phyloP scores from a whole-genome alignment of 371 early-diverging fungal genomes.

The Chytridium lagenaria region DNA sequence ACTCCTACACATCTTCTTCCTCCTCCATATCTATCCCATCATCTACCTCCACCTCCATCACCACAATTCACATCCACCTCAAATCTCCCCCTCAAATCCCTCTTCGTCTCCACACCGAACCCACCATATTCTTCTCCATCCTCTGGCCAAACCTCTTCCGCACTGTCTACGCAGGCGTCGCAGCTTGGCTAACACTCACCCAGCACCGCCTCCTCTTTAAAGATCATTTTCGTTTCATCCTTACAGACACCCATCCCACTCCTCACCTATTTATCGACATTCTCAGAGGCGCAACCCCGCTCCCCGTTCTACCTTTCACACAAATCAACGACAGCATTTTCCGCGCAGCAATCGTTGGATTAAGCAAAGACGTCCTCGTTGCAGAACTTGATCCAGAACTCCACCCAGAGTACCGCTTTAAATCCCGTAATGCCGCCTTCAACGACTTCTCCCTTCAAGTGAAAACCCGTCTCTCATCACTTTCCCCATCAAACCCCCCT shows the following conservation, averaged over 20 bases:
- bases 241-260: slow-evolving; percentile 31
- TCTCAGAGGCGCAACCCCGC: slow-evolving; percentile 31
- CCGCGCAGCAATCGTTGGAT: slow-evolving; percentile 32
- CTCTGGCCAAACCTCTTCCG: slow-evolving; percentile 49
- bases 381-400: slow-evolving; percentile 41
- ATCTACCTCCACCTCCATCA: not conserved
- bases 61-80: slow-evolving; percentile 7
- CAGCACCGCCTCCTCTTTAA: slow-evolving; percentile 36
- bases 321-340: slow-evolving; percentile 20
- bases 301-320: slow-evolving; percentile 19
- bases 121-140: slow-evolving; percentile 40
- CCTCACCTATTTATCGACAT: slow-evolving; percentile 32
- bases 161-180: slow-evolving; percentile 47
- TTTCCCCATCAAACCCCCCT: not conserved
- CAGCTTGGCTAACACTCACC: slow-evolving; percentile 36
- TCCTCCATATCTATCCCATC: no score
- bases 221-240: slow-evolving; percentile 33
- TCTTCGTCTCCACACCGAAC: slow-evolving; percentile 18
- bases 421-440: slow-evolving; percentile 29
- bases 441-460: slow-evolving; percentile 22
- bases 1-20: no score
- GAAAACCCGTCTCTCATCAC: not conserved
- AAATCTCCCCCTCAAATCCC: not conserved
- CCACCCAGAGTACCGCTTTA: slow-evolving; percentile 24
- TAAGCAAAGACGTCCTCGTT: slow-evolving; percentile 33